A percentile compares a stretch with the other conserved stretches of the same genome.
These are phyloP conservation scores for Naganishia cerealis DNA, from an alignment of 1,284 basidiomycete species.

Conservation along the genomic window DNA sequence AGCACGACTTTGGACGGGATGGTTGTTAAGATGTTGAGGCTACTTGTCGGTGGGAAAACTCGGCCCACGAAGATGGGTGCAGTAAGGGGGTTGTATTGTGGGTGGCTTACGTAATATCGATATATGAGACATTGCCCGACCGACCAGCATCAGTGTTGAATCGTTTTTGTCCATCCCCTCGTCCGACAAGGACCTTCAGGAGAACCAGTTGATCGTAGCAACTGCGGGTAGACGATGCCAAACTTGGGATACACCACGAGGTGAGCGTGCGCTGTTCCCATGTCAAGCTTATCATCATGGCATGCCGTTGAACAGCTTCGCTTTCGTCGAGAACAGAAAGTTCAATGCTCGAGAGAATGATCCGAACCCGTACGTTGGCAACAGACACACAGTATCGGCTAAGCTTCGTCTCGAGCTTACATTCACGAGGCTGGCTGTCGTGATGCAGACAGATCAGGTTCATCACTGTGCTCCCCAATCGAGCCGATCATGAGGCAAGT, in stretches of 20 bases:
- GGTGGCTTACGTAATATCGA: not conserved
- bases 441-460: constrained; percentile 48
- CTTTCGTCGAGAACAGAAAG: constrained; percentile 8
- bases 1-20: constrained; percentile 44
- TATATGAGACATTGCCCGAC: not conserved
- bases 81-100: not conserved
- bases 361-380: constrained; percentile 45
- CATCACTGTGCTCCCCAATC: constrained; percentile 44
- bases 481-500: constrained; percentile 43
- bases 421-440: not conserved
- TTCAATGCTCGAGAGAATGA: constrained; percentile 49
- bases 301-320: constrained; percentile 1
- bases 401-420: not conserved
- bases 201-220: not conserved
- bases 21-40: constrained; percentile 37
- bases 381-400: no score
- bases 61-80: no score
- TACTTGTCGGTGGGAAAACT: not conserved
- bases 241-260: constrained; percentile 19
- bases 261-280: not conserved
- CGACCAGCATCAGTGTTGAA: no score
- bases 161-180: no score
- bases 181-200: no score
- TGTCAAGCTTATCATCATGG: not conserved
- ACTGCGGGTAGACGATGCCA: not conserved